Conservation (phyloP, 371 early-diverging fungal species). For the Mucor sp. region DNA sequence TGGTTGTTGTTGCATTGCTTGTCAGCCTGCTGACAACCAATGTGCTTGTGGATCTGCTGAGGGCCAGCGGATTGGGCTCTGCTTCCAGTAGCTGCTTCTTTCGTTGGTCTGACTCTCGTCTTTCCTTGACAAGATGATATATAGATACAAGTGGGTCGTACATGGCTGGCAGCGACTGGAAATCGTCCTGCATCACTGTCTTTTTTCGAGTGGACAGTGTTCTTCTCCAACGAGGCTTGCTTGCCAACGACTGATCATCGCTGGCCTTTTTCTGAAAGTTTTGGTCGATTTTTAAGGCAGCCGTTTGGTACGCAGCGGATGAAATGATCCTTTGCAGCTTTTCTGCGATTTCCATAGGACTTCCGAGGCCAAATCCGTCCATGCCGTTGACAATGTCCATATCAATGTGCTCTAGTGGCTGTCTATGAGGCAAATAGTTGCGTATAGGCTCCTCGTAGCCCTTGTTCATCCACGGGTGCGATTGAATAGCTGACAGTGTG, state of each 20-base stretch:
- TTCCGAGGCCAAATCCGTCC: constrained; percentile 50
- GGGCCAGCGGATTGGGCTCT: constrained; percentile 1
- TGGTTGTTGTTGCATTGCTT: not conserved
- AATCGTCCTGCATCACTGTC: constrained; percentile 27
- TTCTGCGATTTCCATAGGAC: constrained; percentile 29
- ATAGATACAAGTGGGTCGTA: constrained; percentile 80
- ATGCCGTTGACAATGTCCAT: constrained; percentile 39
- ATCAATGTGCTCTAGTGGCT: constrained; percentile 32
- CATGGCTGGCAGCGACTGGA: constrained; percentile 43
- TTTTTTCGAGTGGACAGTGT: not conserved
- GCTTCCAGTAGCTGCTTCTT: constrained; percentile 23
- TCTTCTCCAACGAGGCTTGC: constrained; percentile 19
- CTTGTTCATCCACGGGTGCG: constrained; percentile 77
- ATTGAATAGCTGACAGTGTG: constrained; percentile 47
- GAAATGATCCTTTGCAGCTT: constrained; percentile 34
- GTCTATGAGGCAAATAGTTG: constrained; percentile 43
- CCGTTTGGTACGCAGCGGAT: constrained; percentile 36
- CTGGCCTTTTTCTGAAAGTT: constrained; percentile 16
- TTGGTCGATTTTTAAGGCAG: constrained; percentile 30
- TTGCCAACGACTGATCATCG: constrained; percentile 22
- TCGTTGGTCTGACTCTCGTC: constrained; percentile 39
- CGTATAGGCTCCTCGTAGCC: constrained; percentile 53
- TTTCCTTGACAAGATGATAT: constrained; percentile 85
- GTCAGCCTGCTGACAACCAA: not conserved
- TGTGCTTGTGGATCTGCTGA: constrained; percentile 22